Conservation (phyloP, 495 filamentous ascomycete species). For the Aspergillus avenaceus region DNA sequence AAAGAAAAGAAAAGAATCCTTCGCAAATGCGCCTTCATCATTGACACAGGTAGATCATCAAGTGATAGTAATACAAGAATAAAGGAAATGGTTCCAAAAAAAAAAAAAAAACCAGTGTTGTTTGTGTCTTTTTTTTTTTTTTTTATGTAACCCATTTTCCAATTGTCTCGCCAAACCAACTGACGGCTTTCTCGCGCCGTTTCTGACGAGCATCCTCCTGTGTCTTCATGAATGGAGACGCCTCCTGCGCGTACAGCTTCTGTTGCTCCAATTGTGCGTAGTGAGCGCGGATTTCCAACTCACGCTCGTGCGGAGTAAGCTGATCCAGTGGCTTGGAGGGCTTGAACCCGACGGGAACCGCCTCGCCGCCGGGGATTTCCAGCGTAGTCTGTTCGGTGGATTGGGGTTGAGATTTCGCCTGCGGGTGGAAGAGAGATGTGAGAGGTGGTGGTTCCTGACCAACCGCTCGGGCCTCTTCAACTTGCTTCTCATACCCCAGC, state of each 20-base stretch:
- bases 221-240: conserved; percentile 51
- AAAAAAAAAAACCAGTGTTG: neutral
- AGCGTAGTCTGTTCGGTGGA: conserved; percentile 11
- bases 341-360: conserved; percentile 30
- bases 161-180: conserved; percentile 50
- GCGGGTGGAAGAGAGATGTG: conserved; percentile 37
- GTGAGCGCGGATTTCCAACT: conserved; percentile 62
- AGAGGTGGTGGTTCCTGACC: conserved; percentile 42
- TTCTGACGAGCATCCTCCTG: conserved; percentile 54
- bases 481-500: conserved; percentile 67
- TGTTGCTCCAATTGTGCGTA: conserved; percentile 56
- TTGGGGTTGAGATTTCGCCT: conserved; percentile 16
- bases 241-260: conserved; percentile 47
- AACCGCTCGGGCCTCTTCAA: conserved; percentile 62
- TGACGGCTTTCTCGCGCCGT: conserved; percentile 55
- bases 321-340: conserved; percentile 54
- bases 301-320: conserved; percentile 57
- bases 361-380: conserved; percentile 33
- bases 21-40: no score
- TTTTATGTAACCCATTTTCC: conserved; percentile 42
- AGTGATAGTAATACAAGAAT: neutral
- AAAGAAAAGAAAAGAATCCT: no score
- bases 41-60: no score
- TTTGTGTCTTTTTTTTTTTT: no score
- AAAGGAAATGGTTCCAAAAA: neutral